A percentile compares a stretch with the other conserved stretches of the same genome.
These are phyloP conservation scores for Cutaneotrichosporon curvatum DNA, from an alignment of 1,284 basidiomycete genomes.

Conservation along the genomic window DNA sequence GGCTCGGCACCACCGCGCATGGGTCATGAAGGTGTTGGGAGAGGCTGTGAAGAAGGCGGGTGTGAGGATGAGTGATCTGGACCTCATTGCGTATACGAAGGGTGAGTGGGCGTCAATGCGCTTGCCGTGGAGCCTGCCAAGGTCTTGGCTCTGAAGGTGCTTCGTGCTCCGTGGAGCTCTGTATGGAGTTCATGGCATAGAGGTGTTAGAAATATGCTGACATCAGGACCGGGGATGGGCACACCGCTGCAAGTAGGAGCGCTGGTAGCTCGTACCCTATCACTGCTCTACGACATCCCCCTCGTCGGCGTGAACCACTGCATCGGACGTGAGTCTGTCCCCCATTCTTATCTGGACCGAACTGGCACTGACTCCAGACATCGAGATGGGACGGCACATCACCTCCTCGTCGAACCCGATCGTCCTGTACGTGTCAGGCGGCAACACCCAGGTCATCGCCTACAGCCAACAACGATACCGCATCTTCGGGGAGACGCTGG, in stretches of 20 bases:
- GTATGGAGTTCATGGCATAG: no score
- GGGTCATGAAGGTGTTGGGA: slow-evolving; percentile 76
- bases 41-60: slow-evolving; percentile 69
- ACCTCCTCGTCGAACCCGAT: slow-evolving; percentile 92
- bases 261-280: slow-evolving; percentile 86
- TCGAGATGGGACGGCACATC: slow-evolving; percentile 96
- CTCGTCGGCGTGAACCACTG: slow-evolving; percentile 98
- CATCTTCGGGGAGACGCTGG: slow-evolving; percentile 97
- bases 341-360: not conserved
- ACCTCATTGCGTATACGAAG: slow-evolving; percentile 97
- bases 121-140: no score
- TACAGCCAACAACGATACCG: slow-evolving; percentile 95
- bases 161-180: no score
- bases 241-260: slow-evolving; percentile 93
- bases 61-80: slow-evolving; percentile 66
- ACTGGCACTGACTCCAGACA: slow-evolving; percentile 55
- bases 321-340: slow-evolving; percentile 89
- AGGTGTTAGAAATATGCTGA: not conserved
- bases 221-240: slow-evolving; percentile 91
- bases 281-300: slow-evolving; percentile 81
- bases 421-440: slow-evolving; percentile 96
- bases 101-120: no score
- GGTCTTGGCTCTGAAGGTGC: no score
- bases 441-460: slow-evolving; percentile 98
- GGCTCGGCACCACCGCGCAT: slow-evolving; percentile 89